phyloP scores from a whole-genome alignment of 2,329 filamentous ascomycete genomes.

The Sporothrix protearum region DNA sequence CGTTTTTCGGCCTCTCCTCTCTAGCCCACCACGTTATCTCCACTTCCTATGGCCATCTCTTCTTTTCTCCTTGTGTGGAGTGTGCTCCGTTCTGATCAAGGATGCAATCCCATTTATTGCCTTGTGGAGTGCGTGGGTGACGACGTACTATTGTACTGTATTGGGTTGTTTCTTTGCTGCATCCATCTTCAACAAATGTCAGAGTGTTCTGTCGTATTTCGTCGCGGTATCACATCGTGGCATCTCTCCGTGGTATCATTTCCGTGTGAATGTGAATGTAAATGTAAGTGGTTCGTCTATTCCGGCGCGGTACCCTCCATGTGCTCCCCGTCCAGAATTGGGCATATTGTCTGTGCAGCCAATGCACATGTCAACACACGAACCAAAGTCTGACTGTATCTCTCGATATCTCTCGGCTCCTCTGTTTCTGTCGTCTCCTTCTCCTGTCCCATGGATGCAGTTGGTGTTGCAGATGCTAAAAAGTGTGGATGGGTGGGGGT shows the following conservation, averaged over 20 bases:
- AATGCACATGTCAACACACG: background rate
- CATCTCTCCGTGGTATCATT: background rate
- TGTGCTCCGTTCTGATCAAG: background rate
- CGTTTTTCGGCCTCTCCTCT: background rate
- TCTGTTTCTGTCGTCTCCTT: background rate
- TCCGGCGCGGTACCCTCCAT: background rate
- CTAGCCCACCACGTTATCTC: background rate
- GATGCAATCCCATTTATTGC: background rate
- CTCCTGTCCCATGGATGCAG: background rate
- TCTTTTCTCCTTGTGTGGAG: background rate
- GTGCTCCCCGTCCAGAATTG: background rate
- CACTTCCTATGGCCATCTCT: background rate
- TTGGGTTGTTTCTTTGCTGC: background rate
- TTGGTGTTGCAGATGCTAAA: background rate
- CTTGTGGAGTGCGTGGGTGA: background rate
- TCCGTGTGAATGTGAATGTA: background rate
- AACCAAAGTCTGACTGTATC: background rate
- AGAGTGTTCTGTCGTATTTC: background rate
- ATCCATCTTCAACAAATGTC: background rate
- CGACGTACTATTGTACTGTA: too few species aligned
- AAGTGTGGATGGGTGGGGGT: slow-evolving; percentile 12
- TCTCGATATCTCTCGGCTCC: background rate
- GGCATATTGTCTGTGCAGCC: background rate
- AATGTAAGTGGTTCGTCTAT: background rate
- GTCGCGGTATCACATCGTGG: background rate